Percentiles rank a stretch among this genome's conserved stretches.
phyloP scores from a whole-genome alignment of 1,284 basidiomycete genomes.

The Quambalaria eucalypti region DNA sequence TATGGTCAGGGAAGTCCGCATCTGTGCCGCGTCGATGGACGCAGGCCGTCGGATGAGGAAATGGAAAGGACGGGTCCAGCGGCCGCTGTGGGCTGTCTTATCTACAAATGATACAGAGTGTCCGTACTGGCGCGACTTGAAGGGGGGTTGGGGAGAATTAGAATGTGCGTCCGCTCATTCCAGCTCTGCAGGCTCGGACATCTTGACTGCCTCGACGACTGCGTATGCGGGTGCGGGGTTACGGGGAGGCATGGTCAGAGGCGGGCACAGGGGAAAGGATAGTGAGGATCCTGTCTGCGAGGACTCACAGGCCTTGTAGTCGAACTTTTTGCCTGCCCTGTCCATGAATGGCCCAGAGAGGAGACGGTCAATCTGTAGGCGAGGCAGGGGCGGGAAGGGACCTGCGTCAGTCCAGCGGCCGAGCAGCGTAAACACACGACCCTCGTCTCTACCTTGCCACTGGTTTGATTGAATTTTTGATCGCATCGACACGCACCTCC shows the following conservation, averaged over 20 bases:
- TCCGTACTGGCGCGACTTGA: too few relatives aligned
- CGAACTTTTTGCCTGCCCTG: constrained; percentile 31
- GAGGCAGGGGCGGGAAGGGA: too few relatives aligned
- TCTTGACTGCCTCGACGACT: constrained; percentile 41
- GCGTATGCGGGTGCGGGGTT: neutral
- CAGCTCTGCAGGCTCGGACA: constrained; percentile 37
- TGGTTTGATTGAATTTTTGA: too few relatives aligned
- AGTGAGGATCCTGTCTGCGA: too few relatives aligned
- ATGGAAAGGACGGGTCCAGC: too few relatives aligned
- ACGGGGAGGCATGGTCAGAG: neutral
- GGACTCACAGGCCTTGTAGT: constrained; percentile 41
- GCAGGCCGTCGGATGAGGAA: too few relatives aligned
- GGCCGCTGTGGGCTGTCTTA: too few relatives aligned
- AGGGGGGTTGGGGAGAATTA: too few relatives aligned
- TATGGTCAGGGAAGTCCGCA: too few relatives aligned
- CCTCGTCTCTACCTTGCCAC: neutral
- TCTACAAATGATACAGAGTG: too few relatives aligned
- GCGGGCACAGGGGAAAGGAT: neutral
- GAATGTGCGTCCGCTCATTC: too few relatives aligned
- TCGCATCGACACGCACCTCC: constrained; percentile 15
- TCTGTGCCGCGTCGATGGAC: too few relatives aligned
- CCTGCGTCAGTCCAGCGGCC: neutral
- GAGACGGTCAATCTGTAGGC: constrained; percentile 25
- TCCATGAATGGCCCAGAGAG: constrained; percentile 37
- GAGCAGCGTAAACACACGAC: neutral